These are phyloP conservation scores for Pezicula radicicola DNA, from an alignment of 2,329 filamentous ascomycete species.

Conservation along the genomic window DNA sequence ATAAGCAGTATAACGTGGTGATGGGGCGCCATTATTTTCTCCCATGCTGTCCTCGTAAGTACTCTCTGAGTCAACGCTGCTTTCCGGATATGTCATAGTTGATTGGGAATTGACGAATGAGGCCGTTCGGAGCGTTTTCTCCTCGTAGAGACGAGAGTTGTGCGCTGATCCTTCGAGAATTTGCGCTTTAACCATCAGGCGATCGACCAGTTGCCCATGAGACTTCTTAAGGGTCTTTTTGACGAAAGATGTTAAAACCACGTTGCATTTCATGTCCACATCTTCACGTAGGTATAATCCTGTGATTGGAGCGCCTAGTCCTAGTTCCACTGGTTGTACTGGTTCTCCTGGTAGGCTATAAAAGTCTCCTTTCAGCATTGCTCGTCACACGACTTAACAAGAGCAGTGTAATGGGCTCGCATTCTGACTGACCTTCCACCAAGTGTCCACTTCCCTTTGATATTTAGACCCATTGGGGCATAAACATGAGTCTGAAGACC, in stretches of 20 bases:
- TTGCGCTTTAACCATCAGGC: conserved; percentile 52
- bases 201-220: conserved; percentile 66
- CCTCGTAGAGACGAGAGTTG: neutral
- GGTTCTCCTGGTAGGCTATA: conserved; percentile 61
- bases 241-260: conserved; percentile 73
- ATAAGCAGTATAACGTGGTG: neutral
- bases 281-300: conserved; percentile 85
- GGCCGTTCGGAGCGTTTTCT: neutral
- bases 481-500: conserved; percentile 83
- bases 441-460: conserved; percentile 75
- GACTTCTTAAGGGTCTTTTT: conserved; percentile 79
- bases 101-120: neutral
- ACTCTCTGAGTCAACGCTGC: neutral
- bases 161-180: conserved; percentile 7
- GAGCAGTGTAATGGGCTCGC: too few relatives aligned
- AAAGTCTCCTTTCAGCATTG: too few relatives aligned
- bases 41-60: neutral
- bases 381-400: too few relatives aligned
- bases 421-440: conserved; percentile 48
- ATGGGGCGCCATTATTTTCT: neutral
- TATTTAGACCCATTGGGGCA: conserved; percentile 77
- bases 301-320: conserved; percentile 58
- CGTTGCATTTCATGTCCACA: conserved; percentile 77
- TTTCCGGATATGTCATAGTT: neutral
- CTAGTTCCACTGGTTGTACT: conserved; percentile 61